Percentiles rank a stretch among this genome's conserved stretches.
Conservation (phyloP, 768 basidiomycete genomes). For the Amanita rimosa region DNA sequence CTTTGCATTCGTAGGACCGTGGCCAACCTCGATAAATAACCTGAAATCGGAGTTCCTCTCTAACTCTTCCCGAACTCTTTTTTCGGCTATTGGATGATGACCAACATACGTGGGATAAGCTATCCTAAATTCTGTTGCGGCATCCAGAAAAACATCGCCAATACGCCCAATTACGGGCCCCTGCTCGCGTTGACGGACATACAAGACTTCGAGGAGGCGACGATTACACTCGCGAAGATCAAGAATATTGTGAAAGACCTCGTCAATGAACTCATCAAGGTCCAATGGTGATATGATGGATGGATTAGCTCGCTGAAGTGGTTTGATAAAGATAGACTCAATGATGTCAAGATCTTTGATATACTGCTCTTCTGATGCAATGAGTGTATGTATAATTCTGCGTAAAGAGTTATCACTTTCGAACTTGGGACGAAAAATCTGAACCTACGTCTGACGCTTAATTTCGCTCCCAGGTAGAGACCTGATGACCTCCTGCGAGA, state of each 20-base stretch:
- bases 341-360: constrained; percentile 78
- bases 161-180: constrained; percentile 73
- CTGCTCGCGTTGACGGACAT: constrained; percentile 80
- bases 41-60: constrained; percentile 75
- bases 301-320: constrained; percentile 33
- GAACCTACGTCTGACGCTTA: constrained; percentile 59
- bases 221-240: constrained; percentile 80
- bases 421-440: not conserved
- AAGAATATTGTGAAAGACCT: constrained; percentile 82
- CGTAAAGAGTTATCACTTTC: not conserved
- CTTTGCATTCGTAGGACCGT: not conserved
- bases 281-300: constrained; percentile 34
- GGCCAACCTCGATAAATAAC: constrained; percentile 72
- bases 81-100: constrained; percentile 77
- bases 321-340: constrained; percentile 51
- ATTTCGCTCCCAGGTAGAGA: constrained; percentile 69
- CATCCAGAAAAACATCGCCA: constrained; percentile 82
- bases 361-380: constrained; percentile 84
- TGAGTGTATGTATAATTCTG: constrained; percentile 79
- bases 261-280: constrained; percentile 78
- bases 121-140: constrained; percentile 78
- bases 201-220: constrained; percentile 75
- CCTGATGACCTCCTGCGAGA: constrained; percentile 25
- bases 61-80: constrained; percentile 76
- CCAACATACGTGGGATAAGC: constrained; percentile 84